Conservation (phyloP, 805 yeast genomes). For the Cyberlindnera americana region DNA sequence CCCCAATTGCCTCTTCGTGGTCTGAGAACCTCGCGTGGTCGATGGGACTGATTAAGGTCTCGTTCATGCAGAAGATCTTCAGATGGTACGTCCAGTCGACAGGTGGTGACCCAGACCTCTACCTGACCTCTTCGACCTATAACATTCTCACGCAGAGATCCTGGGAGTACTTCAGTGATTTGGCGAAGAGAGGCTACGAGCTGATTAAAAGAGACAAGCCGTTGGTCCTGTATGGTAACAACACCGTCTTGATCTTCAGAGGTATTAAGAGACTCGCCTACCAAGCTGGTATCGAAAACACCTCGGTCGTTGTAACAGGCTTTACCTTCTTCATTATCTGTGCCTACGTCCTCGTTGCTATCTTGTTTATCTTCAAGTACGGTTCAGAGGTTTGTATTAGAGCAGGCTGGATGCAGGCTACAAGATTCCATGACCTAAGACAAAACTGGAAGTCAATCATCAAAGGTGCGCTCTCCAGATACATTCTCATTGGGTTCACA, state of each 20-base stretch:
- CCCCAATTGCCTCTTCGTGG: constrained; percentile 94
- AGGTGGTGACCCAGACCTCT: constrained; percentile 79
- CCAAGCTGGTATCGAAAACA: constrained; percentile 72
- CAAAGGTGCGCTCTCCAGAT: constrained; percentile 77
- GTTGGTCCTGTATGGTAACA: constrained; percentile 44
- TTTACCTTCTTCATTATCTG: constrained; percentile 79
- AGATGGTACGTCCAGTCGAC: constrained; percentile 86
- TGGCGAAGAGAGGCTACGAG: constrained; percentile 28
- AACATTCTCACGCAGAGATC: constrained; percentile 77
- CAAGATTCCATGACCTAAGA: constrained; percentile 47
- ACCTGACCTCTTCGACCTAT: constrained; percentile 55
- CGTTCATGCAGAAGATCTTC: constrained; percentile 80
- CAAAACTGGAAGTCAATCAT: constrained; percentile 54
- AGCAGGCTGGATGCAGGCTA: constrained; percentile 47
- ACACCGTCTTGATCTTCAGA: constrained; percentile 64
- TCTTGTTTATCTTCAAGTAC: constrained; percentile 54
- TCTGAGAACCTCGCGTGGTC: constrained; percentile 92
- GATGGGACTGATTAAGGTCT: constrained; percentile 78
- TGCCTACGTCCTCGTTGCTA: constrained; percentile 65
- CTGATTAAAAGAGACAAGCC: constrained; percentile 36
- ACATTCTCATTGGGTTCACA: constrained; percentile 80
- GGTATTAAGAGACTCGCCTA: constrained; percentile 86
- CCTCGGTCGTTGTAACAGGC: constrained; percentile 81
- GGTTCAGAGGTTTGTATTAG: constrained; percentile 44
- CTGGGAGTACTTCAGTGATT: constrained; percentile 26